These are phyloP conservation scores for Daldinia vernicosa DNA, from an alignment of 495 filamentous ascomycete species.

Conservation along the genomic window DNA sequence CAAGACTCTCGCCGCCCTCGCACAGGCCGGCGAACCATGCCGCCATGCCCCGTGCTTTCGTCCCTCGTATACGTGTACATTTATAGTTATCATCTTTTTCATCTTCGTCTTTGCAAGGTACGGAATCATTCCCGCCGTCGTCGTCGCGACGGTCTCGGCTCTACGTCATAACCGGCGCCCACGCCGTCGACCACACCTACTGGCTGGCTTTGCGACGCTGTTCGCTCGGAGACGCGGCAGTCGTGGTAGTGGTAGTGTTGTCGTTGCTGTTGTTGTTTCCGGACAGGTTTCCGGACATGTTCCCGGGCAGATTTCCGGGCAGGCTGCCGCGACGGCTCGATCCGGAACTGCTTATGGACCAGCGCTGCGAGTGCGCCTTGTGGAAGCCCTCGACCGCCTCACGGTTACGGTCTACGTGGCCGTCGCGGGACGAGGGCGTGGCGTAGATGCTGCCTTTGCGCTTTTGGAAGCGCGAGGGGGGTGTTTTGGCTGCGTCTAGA, in stretches of 20 bases:
- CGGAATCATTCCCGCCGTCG: no score
- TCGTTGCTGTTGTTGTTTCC: neutral
- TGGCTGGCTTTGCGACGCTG: conserved; percentile 37
- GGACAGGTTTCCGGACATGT: conserved; percentile 22
- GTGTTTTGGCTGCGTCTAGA: conserved; percentile 68
- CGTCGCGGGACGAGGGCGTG: conserved; percentile 65
- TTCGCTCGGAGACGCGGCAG: neutral
- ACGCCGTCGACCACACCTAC: conserved; percentile 22
- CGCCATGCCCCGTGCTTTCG: neutral
- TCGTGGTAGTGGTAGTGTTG: neutral
- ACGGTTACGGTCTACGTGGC: conserved; percentile 62
- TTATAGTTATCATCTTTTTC: neutral
- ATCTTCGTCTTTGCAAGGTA: neutral
- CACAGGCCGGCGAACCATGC: neutral
- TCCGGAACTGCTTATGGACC: conserved; percentile 40
- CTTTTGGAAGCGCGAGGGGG: conserved; percentile 69
- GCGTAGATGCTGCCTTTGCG: conserved; percentile 70
- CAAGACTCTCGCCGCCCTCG: neutral
- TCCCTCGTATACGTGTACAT: neutral
- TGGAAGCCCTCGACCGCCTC: conserved; percentile 53
- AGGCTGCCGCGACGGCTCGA: conserved; percentile 32
- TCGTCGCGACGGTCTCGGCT: neutral
- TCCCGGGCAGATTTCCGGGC: no score
- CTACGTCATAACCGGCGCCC: conserved; percentile 30
- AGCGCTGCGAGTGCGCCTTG: conserved; percentile 54